Evolutionary conservation across 257 asterid species (phyloP).

Genomic region (Handroanthus guayacan): DNA sequence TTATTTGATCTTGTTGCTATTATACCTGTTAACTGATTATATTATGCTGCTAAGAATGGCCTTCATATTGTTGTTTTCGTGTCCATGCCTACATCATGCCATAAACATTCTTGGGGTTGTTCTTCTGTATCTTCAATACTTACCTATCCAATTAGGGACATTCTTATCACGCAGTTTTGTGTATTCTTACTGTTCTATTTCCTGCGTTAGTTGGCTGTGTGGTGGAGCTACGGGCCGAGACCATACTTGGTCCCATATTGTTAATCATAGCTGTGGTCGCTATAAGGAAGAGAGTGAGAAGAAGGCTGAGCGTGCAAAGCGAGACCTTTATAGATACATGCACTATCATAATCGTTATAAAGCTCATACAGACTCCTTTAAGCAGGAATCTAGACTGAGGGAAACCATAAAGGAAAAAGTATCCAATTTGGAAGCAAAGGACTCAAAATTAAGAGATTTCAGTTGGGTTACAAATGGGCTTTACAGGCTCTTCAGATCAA

Average conservation of each 20-base stretch:
- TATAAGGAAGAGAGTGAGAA: slow-evolving; percentile 71
- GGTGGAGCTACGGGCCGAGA: slow-evolving; percentile 93
- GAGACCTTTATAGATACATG: slow-evolving; percentile 85
- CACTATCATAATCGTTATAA: slow-evolving; percentile 92
- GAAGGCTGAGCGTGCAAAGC: slow-evolving; percentile 74
- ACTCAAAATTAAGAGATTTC: slow-evolving; percentile 72
- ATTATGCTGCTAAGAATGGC: neutral
- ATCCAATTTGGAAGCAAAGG: slow-evolving; percentile 65
- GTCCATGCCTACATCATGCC: neutral
- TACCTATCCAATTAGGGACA: neutral
- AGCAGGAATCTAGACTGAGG: slow-evolving; percentile 75
- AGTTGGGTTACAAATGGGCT: slow-evolving; percentile 90
- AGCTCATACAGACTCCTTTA: slow-evolving; percentile 87
- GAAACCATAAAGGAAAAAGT: slow-evolving; percentile 69
- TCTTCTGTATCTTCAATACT: slow-evolving; percentile 8
- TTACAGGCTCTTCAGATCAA: slow-evolving; percentile 83
- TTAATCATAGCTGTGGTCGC: slow-evolving; percentile 94
- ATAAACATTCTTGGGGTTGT: neutral
- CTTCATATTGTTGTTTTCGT: neutral
- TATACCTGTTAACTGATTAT: neutral
- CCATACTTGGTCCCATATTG: slow-evolving; percentile 77
- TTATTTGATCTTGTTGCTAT: neutral
- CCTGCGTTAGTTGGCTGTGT: slow-evolving; percentile 84
- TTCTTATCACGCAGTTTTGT: neutral
- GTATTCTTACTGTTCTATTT: slow-evolving; percentile 35